A percentile compares a stretch with the other conserved stretches of the same genome.
Evolutionary conservation across 148 eudicot genomes (phyloP).

Genomic region (Bassia scoparia): DNA sequence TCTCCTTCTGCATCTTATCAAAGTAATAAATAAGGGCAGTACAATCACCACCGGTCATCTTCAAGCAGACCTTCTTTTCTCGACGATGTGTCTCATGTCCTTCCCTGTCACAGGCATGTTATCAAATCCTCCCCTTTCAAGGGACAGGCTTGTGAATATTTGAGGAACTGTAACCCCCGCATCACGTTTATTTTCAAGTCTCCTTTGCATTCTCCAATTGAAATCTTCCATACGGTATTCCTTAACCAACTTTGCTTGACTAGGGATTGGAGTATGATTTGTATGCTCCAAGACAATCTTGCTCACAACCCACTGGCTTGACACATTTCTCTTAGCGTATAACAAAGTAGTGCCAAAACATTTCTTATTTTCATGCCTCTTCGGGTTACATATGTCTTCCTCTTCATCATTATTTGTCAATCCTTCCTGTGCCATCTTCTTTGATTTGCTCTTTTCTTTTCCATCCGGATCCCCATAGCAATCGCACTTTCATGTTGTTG

Average conservation of each 20-base stretch:
- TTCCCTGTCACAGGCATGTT: neutral
- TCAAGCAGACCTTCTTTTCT: neutral
- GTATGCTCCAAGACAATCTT: no score
- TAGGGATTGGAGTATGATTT: no score
- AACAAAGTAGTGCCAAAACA: no score
- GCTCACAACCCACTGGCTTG: neutral
- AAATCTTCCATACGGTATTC: no score
- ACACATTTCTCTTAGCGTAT: no score
- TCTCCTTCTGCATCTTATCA: neutral
- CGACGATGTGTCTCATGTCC: neutral
- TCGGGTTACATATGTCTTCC: no score
- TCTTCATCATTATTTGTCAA: no score
- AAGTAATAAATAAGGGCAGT: neutral
- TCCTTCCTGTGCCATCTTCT: no score
- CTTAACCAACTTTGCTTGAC: no score
- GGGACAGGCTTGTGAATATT: neutral
- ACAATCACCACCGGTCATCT: neutral
- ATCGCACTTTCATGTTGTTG: neutral
- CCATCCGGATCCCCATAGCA: neutral
- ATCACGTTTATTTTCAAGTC: neutral
- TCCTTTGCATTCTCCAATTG: neutral
- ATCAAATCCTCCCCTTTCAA: neutral
- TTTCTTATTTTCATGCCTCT: no score
- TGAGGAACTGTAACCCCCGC: neutral
- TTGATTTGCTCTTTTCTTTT: no score